These are phyloP conservation scores for Darksidea phi DNA, from an alignment of 495 filamentous ascomycete genomes.

Conservation along the genomic window DNA sequence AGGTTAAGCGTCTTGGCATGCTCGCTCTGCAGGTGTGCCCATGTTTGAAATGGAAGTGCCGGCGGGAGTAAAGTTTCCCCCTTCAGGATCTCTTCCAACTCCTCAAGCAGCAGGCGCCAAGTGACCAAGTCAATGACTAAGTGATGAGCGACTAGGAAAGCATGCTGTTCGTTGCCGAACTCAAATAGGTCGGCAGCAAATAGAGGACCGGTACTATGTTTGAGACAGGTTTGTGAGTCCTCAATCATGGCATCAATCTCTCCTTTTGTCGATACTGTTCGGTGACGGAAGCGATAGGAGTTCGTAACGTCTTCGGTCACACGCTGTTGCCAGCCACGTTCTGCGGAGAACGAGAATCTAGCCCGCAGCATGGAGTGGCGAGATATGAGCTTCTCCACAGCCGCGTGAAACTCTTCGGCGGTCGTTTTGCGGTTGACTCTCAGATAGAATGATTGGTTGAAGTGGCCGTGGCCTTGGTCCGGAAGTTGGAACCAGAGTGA, in stretches of 20 bases:
- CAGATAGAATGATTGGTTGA: conserved; percentile 37
- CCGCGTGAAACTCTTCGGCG: conserved; percentile 7
- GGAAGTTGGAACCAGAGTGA: conserved; percentile 28
- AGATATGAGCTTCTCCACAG: conserved; percentile 26
- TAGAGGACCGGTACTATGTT: conserved; percentile 22
- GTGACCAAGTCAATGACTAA: conserved; percentile 36
- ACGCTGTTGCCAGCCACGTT: conserved; percentile 28
- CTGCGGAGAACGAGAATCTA: conserved; percentile 17
- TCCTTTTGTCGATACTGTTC: background rate
- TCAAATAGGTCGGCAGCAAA: conserved; percentile 34
- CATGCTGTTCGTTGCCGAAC: conserved; percentile 20
- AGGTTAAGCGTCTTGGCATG: conserved; percentile 10
- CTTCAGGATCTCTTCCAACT: conserved; percentile 34
- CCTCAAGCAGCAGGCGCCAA: conserved; percentile 35
- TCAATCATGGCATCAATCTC: conserved; percentile 20
- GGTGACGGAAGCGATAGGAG: conserved; percentile 27
- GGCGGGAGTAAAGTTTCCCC: conserved; percentile 12
- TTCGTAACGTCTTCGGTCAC: conserved; percentile 30
- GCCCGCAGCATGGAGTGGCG: conserved; percentile 40
- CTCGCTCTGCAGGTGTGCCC: conserved; percentile 26
- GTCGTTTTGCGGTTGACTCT: conserved; percentile 9
- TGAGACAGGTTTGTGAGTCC: conserved; percentile 27
- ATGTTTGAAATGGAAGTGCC: conserved; percentile 32
- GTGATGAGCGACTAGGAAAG: conserved; percentile 33
- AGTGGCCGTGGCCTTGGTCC: conserved; percentile 31